Evolutionary conservation across 495 filamentous ascomycete genomes (phyloP).

Genomic region (Bacidia rubella): DNA sequence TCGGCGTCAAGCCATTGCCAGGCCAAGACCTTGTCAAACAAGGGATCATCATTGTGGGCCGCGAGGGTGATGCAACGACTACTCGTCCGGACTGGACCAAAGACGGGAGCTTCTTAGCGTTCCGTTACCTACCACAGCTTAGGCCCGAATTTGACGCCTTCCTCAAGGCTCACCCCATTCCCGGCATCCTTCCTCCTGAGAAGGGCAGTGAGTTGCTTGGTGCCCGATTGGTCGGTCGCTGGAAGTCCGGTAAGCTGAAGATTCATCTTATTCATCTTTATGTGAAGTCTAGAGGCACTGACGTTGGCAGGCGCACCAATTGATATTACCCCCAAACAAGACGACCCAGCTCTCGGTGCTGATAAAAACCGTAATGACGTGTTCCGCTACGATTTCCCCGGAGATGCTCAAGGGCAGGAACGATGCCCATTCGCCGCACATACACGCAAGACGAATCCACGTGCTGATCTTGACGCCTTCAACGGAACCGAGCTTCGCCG

Average conservation of each 20-base stretch:
- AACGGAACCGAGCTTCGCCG: conserved; percentile 12
- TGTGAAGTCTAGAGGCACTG: not conserved
- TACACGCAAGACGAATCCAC: conserved; percentile 30
- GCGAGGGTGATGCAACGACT: conserved; percentile 15
- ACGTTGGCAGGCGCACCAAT: conserved; percentile 23
- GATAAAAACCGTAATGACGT: conserved; percentile 22
- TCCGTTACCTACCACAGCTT: conserved; percentile 28
- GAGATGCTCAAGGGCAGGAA: conserved; percentile 15
- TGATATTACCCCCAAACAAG: conserved; percentile 20
- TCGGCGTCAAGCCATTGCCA: conserved; percentile 12
- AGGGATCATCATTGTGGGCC: conserved; percentile 23
- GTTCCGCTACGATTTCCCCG: conserved; percentile 18
- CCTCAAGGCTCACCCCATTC: conserved; percentile 17
- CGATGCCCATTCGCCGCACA: conserved; percentile 31
- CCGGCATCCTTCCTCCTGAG: conserved; percentile 4
- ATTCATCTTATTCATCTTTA: not conserved
- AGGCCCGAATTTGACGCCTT: conserved; percentile 24
- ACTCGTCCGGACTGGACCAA: conserved; percentile 23
- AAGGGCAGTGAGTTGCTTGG: conserved; percentile 25
- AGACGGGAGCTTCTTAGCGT: conserved; percentile 28
- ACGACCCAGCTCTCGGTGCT: conserved; percentile 19
- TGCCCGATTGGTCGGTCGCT: conserved; percentile 29
- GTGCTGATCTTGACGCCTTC: conserved; percentile 19
- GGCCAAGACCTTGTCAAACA: conserved; percentile 17
- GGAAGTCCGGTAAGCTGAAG: conserved; percentile 29